Conservation (phyloP, 2,329 filamentous ascomycete species). For the Cephalotrichum gorgonifer region DNA sequence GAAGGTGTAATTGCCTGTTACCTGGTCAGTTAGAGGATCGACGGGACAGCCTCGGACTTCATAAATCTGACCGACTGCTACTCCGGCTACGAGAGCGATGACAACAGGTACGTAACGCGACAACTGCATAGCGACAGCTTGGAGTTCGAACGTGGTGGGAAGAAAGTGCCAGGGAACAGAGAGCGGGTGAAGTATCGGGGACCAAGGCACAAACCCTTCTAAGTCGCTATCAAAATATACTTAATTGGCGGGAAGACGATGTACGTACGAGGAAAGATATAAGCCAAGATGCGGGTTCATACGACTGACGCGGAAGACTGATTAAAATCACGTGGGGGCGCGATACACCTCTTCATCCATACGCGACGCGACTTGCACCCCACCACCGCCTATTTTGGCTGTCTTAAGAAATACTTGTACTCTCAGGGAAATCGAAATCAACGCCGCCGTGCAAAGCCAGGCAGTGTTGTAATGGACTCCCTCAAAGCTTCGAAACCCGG, state of each 20-base stretch:
- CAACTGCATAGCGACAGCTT: not conserved
- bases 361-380: constrained; percentile 11
- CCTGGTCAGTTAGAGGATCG: not conserved
- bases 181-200: not conserved
- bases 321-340: not conserved
- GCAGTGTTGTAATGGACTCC: constrained; percentile 11
- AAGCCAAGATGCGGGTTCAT: no score
- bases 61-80: constrained; percentile 3
- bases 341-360: constrained; percentile 6
- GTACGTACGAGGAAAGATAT: no score
- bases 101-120: constrained; percentile 2
- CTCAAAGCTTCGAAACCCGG: constrained; percentile 13
- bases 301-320: not conserved
- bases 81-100: constrained; percentile 1
- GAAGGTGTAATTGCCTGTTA: constrained; percentile 5
- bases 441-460: not conserved
- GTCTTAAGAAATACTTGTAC: not conserved
- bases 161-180: not conserved
- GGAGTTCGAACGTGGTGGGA: not conserved
- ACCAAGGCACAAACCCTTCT: no score
- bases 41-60: not conserved
- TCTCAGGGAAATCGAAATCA: not conserved
- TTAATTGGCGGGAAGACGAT: no score
- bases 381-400: not conserved
- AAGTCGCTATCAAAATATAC: no score